A percentile compares a stretch with the other conserved stretches of the same genome.
Evolutionary conservation across 2,329 filamentous ascomycete species (phyloP).

Genomic region (Cladophialophora yegresii): DNA sequence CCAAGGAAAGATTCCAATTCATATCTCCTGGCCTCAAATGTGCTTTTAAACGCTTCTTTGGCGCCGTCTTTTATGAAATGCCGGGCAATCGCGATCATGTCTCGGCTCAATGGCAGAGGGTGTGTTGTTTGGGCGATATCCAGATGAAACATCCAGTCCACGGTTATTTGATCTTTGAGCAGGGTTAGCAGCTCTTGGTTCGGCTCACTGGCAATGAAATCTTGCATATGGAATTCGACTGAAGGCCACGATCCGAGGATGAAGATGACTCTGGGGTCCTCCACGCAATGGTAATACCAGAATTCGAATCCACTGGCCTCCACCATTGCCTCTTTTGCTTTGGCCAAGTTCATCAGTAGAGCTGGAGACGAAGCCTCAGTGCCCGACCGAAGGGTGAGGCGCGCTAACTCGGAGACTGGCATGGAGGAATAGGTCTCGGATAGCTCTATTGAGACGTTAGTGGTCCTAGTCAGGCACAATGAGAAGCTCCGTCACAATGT

Average conservation of each 20-base stretch:
- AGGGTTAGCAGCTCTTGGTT: conserved; percentile 47
- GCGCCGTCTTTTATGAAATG: conserved; percentile 23
- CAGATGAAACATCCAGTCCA: conserved; percentile 51
- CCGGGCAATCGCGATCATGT: conserved; percentile 23
- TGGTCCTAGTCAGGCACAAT: background rate
- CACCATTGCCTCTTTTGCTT: conserved; percentile 45
- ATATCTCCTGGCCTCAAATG: conserved; percentile 12
- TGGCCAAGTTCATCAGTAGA: conserved; percentile 40
- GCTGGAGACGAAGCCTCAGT: conserved; percentile 33
- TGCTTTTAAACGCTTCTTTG: conserved; percentile 14
- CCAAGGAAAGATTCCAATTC: conserved; percentile 30
- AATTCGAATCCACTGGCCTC: conserved; percentile 44
- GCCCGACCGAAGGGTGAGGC: conserved; percentile 43
- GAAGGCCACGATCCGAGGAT: conserved; percentile 52
- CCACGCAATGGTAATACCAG: conserved; percentile 47
- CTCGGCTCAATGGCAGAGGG: conserved; percentile 9
- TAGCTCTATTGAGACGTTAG: background rate
- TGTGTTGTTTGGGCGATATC: conserved; percentile 39
- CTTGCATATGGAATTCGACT: conserved; percentile 45
- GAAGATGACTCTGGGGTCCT: conserved; percentile 49
- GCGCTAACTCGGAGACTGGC: conserved; percentile 51
- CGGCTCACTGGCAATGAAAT: conserved; percentile 47
- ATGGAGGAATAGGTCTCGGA: conserved; percentile 34
- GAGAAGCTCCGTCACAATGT: background rate
- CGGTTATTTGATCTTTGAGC: conserved; percentile 44